A percentile compares a stretch with the other conserved stretches of the same genome.
Conservation (phyloP, 2,329 filamentous ascomycete genomes). For the Tolypocladium cylindrosporum region DNA sequence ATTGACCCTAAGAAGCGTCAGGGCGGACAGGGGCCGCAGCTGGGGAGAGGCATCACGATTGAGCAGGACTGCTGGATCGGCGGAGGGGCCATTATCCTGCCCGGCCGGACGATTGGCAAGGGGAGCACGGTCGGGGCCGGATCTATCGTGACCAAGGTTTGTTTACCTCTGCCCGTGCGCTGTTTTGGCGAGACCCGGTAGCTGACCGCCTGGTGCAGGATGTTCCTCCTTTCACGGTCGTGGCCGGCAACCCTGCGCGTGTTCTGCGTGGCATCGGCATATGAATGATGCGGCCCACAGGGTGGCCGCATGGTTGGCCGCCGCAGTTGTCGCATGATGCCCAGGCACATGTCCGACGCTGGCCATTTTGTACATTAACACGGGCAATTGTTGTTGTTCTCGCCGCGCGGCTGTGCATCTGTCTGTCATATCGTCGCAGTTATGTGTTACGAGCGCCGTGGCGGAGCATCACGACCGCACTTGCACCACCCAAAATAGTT, state of each 20-base stretch:
- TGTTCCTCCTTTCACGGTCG: constrained; percentile 58
- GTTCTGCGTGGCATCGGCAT: constrained; percentile 35
- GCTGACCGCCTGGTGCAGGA: constrained; percentile 26
- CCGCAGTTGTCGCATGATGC: constrained; percentile 18
- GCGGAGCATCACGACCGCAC: background rate
- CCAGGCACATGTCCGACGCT: constrained; percentile 5
- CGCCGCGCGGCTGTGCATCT: background rate
- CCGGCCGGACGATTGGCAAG: constrained; percentile 70
- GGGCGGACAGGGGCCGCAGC: constrained; percentile 61
- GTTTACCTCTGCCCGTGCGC: constrained; percentile 8
- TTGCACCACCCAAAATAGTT: background rate
- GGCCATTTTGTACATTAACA: constrained; percentile 11
- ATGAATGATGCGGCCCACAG: constrained; percentile 11
- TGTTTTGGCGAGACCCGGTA: background rate
- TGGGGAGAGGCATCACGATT: constrained; percentile 64
- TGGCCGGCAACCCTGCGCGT: constrained; percentile 59
- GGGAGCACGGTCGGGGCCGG: constrained; percentile 75
- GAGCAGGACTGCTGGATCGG: constrained; percentile 81
- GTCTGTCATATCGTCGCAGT: background rate
- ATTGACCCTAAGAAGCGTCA: constrained; percentile 64
- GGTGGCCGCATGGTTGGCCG: constrained; percentile 1
- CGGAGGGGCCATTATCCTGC: constrained; percentile 66
- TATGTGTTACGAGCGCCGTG: background rate
- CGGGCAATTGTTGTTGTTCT: background rate
- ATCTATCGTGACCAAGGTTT: constrained; percentile 70